Evolutionary conservation across 164 flowering plant genomes (phyloP), one percentile per base, ranked within the genome.

Genomic region (Hamamelis virginiana): DNA sequence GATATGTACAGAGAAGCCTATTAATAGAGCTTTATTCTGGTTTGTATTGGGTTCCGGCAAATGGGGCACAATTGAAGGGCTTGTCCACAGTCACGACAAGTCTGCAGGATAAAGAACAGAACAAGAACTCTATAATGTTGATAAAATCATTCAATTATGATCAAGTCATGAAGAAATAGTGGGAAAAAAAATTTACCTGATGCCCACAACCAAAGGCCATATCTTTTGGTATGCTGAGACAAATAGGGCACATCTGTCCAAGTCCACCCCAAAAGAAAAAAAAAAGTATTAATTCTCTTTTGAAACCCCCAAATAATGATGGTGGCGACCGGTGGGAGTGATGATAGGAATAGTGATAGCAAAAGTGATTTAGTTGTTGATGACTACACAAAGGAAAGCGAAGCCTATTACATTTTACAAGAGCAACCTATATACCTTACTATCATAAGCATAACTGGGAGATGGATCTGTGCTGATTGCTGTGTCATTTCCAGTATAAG

Each of bases 181-280:
- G 16, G 19, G 19, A 28, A 47, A 50, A 22, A 19, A 15, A 18
- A 10, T 19, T 63, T 65, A 83, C 86, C 86, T 78, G 84, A 73
- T 83, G 86, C 22, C 86, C 84, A 45, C 84, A 83, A 47, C 84
- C 86, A 64, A 83, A 83, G 64, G 86, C 86, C 86, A 81, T 77
- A 68, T 83, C 73, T 69, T 83, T 83, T 15, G 71, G 67, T 77
- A 75, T 75, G 14, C 63, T 64, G 15, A 83, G 71, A 69, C 86
- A 83, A 25, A 83, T 73, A 22, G 84, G 84, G 62, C 86, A 83
- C 52, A 75, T 66, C 85, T 82, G 71, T 22, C 47, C 23, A 46
- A 62, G 47, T 60, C 4, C 27, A 53, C 16, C 41, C 46, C 23
- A 26, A 26, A 60, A 45, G 63, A 26, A 60, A 45, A 67, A 5